A percentile compares a stretch with the other conserved stretches of the same genome.
Conservation (phyloP, 2,329 filamentous ascomycete genomes). For the Xylariales sp. region DNA sequence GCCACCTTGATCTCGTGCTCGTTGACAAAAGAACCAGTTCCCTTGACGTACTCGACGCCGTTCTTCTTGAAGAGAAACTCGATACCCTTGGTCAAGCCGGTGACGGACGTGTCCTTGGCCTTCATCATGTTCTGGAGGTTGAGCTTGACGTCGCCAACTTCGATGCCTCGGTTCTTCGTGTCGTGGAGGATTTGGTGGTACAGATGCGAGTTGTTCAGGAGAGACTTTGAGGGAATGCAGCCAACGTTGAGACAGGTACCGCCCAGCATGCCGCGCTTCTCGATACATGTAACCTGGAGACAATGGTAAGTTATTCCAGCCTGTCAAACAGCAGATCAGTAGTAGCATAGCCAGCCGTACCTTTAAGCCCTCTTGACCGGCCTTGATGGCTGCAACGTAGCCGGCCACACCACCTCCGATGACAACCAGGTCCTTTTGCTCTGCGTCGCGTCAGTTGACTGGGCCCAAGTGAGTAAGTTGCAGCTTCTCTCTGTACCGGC, state of each 20-base stretch:
- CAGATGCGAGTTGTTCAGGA: constrained; percentile 98
- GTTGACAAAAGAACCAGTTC: constrained; percentile 78
- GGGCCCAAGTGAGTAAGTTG: constrained; percentile 37
- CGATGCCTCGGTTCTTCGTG: constrained; percentile 94
- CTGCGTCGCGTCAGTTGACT: constrained; percentile 46
- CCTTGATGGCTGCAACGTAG: constrained; percentile 99
- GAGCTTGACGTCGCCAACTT: constrained; percentile 94
- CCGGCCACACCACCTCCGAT: constrained; percentile 97
- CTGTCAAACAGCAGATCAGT: too few relatives aligned
- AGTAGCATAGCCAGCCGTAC: constrained; percentile 26
- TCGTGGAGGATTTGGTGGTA: constrained; percentile 98
- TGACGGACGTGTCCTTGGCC: constrained; percentile 90
- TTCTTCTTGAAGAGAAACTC: constrained; percentile 99
- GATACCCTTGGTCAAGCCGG: constrained; percentile 88
- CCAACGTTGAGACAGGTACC: constrained; percentile 98
- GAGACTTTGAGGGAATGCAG: constrained; percentile 98
- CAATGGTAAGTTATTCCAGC: too few relatives aligned
- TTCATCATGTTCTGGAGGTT: constrained; percentile 97
- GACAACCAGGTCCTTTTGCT: constrained; percentile 95
- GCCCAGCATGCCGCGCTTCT: constrained; percentile 92
- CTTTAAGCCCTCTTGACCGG: constrained; percentile 94
- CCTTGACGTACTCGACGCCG: constrained; percentile 96
- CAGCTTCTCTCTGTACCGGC: constrained; percentile 41
- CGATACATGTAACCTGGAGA: constrained; percentile 85
- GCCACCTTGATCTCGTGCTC: constrained; percentile 90